Percentiles rank a stretch among this genome's conserved stretches.
Conservation (phyloP, 2,329 filamentous ascomycete genomes). For the Alternaria ethzedia region DNA sequence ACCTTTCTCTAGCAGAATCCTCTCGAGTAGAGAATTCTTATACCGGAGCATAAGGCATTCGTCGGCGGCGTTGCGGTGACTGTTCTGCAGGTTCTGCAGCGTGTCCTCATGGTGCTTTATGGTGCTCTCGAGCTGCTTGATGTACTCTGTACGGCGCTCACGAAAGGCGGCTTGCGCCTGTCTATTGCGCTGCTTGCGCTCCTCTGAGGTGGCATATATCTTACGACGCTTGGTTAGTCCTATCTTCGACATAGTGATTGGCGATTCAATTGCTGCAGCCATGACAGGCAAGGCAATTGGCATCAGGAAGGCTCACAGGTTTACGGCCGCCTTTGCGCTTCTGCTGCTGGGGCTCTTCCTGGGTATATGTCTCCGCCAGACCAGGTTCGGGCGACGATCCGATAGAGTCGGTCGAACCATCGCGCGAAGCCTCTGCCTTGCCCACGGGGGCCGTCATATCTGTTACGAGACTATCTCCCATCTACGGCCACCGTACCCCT, state of each 20-base stretch:
- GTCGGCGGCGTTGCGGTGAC: conserved; percentile 91
- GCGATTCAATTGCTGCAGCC: conserved; percentile 27
- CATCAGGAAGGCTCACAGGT: conserved; percentile 70
- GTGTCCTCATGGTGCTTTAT: conserved; percentile 97
- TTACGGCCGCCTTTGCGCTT: conserved; percentile 98
- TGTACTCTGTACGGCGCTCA: conserved; percentile 96
- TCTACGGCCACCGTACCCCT: conserved; percentile 56
- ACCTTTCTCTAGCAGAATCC: conserved; percentile 97
- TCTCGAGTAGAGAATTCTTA: conserved; percentile 95
- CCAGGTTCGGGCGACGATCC: conserved; percentile 58
- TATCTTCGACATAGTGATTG: conserved; percentile 41
- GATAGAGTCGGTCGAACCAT: conserved; percentile 56
- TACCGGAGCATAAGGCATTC: conserved; percentile 98
- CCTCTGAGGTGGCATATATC: conserved; percentile 99
- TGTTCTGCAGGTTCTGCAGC: conserved; percentile 88
- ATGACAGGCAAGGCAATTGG: conserved; percentile 31
- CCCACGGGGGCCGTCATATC: conserved; percentile 54
- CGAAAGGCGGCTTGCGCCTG: conserved; percentile 98
- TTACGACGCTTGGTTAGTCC: conserved; percentile 57
- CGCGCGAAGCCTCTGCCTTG: conserved; percentile 53
- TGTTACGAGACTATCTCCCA: conserved; percentile 56
- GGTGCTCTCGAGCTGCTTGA: conserved; percentile 97
- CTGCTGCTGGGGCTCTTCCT: conserved; percentile 62
- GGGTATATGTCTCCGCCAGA: conserved; percentile 48
- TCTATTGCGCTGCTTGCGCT: conserved; percentile 95